Evolutionary conservation across 768 basidiomycete species (phyloP).

Genomic region (Rubroboletus satanas): DNA sequence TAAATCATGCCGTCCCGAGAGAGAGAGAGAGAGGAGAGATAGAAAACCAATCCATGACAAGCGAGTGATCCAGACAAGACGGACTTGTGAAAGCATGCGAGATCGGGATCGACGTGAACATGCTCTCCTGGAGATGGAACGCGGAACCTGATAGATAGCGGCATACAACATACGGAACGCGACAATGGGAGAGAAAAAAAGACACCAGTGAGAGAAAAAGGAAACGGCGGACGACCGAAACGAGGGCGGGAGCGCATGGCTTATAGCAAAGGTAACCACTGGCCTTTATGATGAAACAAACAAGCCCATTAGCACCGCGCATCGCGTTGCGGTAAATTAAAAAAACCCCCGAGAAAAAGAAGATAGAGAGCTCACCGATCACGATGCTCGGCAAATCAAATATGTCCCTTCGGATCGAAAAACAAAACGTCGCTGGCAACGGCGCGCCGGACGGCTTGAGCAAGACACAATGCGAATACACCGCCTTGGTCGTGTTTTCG

Average conservation of each 20-base stretch:
- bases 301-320: neutral
- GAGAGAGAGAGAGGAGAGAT: neutral
- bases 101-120: neutral
- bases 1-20: neutral
- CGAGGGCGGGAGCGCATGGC: slow-evolving; percentile 2
- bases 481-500: slow-evolving; percentile 93
- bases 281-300: slow-evolving; percentile 45
- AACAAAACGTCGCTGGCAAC: slow-evolving; percentile 91
- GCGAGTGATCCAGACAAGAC: neutral
- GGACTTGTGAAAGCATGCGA: neutral
- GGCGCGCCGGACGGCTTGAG: slow-evolving; percentile 82
- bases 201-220: neutral
- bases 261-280: slow-evolving; percentile 82
- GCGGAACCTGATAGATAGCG: slow-evolving; percentile 8
- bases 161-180: slow-evolving; percentile 12
- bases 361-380: slow-evolving; percentile 52
- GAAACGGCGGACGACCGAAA: neutral
- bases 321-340: neutral
- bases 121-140: neutral
- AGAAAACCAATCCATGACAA: neutral
- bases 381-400: slow-evolving; percentile 88
- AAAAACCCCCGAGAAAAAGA: neutral
- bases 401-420: slow-evolving; percentile 89
- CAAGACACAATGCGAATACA: slow-evolving; percentile 88
- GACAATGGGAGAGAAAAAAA: neutral